phyloP scores from a whole-genome alignment of 2,329 filamentous ascomycete genomes.

The Xylaria sp. region DNA sequence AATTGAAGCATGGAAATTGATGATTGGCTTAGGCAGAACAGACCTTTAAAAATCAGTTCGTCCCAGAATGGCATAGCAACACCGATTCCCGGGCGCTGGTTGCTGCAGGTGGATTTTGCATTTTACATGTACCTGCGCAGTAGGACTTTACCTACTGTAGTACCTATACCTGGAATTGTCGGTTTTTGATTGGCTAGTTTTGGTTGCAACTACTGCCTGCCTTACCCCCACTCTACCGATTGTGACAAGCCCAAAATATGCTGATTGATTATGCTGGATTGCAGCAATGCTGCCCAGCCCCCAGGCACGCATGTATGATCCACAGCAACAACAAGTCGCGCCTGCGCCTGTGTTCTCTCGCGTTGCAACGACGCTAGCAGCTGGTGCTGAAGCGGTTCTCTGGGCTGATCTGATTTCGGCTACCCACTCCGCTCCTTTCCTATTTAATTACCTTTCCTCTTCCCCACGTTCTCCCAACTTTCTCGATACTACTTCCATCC shows the following conservation, averaged over 20 bases:
- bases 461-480: conserved; percentile 48
- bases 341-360: conserved; percentile 9
- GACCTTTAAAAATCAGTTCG: conserved; percentile 22
- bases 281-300: conserved; percentile 6
- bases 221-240: background rate
- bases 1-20: conserved; percentile 38
- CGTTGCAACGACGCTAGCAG: conserved; percentile 8
- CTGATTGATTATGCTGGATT: conserved; percentile 18
- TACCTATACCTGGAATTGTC: background rate
- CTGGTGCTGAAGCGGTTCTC: conserved; percentile 18
- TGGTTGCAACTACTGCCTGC: background rate
- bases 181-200: conserved; percentile 36
- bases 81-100: conserved; percentile 17
- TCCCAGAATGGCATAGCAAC: conserved; percentile 27
- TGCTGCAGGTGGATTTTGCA: conserved; percentile 25
- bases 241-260: background rate
- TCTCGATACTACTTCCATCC: conserved; percentile 37
- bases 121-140: background rate
- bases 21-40: conserved; percentile 41
- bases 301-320: conserved; percentile 25
- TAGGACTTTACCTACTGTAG: background rate
- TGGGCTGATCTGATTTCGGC: conserved; percentile 51
- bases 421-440: conserved; percentile 40
- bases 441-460: conserved; percentile 46
- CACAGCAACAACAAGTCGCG: conserved; percentile 33